phyloP scores from a whole-genome alignment of 2,329 filamentous ascomycete species.

The Tolypocladium ovalisporum region DNA sequence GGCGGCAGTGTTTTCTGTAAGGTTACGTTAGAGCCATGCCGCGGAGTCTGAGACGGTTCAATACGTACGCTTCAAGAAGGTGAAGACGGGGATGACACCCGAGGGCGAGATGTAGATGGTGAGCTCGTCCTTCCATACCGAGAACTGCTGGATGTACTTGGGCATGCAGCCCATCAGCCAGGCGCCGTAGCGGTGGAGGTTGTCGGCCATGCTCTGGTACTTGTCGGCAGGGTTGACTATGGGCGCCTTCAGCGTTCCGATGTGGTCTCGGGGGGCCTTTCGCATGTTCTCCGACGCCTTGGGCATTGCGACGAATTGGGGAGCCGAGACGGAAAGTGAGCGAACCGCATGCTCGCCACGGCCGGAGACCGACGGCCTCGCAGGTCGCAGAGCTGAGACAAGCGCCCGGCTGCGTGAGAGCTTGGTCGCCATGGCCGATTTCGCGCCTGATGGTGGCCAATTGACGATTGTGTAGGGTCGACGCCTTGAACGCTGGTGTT shows the following conservation, averaged over 20 bases:
- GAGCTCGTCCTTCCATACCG: constrained; percentile 98
- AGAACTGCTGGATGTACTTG: constrained; percentile 98
- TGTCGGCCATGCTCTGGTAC: constrained; percentile 75
- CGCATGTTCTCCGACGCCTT: constrained; percentile 58
- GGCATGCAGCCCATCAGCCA: constrained; percentile 95
- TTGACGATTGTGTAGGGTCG: constrained; percentile 21
- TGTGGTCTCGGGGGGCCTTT: constrained; percentile 44
- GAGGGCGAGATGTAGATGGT: constrained; percentile 84
- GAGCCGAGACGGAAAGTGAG: constrained; percentile 39
- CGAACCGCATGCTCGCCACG: constrained; percentile 31
- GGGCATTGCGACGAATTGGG: constrained; percentile 41
- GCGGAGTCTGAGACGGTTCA: background rate
- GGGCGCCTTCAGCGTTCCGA: constrained; percentile 61
- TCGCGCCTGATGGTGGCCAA: constrained; percentile 28
- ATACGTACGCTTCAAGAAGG: constrained; percentile 69
- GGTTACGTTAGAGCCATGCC: background rate
- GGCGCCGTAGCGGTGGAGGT: constrained; percentile 87
- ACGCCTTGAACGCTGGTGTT: background rate
- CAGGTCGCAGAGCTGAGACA: constrained; percentile 44
- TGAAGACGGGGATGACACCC: constrained; percentile 83
- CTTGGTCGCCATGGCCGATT: constrained; percentile 47
- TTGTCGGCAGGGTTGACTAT: constrained; percentile 90
- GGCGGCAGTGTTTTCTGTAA: constrained; percentile 82
- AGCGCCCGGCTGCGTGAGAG: constrained; percentile 45
- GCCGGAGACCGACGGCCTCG: constrained; percentile 30